Evolutionary conservation across 2,329 filamentous ascomycete species (phyloP), one percentile per base, ranked within the genome.

Genomic region (Tolypocladium ovalisporum): DNA sequence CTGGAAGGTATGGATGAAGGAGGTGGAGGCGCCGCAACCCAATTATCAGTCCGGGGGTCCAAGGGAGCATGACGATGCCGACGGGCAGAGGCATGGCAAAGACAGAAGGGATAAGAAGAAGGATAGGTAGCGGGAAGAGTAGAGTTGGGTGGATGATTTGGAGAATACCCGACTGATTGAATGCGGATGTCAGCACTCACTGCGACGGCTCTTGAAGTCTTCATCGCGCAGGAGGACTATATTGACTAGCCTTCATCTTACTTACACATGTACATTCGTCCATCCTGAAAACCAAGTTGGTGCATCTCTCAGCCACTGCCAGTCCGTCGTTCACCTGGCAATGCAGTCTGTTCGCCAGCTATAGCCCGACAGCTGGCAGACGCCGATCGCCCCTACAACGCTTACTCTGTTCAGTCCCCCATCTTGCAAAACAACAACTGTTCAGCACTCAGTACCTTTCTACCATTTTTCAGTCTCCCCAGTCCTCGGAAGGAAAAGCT

Each of bases 1-100:
- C 54, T 85, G 82, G 82, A 78, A 81, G 60, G 65, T 71, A 3
- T 83, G 80, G 79, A 77, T 77, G 59, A 83, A 79, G 68, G 79
- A 81, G 62, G 71, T 76, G 22, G 66, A 67, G 1, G 35, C 17
- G 6, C 29, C 52, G 27, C 51, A 60, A 54, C 56, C 62, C 51
- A 55, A 61, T 51, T 27, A 58, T 35, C 57, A 59, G 49, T 42
- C 56, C 34, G 6, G 52, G 35, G 35, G 56, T 8, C 55, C n/a
- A 34, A 44, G 9, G n/a, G 53, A 55, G 9, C 29, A 17, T 8
- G 34, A 32, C 22, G 51, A 12, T 39, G 53, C 24, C n/a, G 44
- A 35, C 8, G 47, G 22, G n/a, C 22, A 37, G 15, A 32, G 24
- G 22, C 47, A 39, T 4, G 32, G 17, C 9, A 36, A 51, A 8